phyloP scores from a whole-genome alignment of 1,284 basidiomycete genomes.

The Agaricales sp. region DNA sequence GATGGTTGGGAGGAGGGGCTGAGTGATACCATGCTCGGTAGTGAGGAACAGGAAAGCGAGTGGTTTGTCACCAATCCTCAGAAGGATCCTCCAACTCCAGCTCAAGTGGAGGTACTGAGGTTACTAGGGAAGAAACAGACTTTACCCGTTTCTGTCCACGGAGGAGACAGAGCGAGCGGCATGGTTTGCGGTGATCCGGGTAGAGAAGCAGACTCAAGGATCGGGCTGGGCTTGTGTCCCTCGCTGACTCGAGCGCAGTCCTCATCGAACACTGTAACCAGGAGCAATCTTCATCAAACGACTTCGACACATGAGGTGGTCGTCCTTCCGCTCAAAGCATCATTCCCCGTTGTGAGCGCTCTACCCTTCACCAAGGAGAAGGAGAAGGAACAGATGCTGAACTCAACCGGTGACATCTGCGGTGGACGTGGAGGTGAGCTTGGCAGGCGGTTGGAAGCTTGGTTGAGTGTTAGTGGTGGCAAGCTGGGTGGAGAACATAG shows the following conservation, averaged over 20 bases:
- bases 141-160: conserved; percentile 12
- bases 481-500: too few species aligned
- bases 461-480: too few species aligned
- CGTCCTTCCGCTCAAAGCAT: neutral
- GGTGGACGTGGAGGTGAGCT: conserved; percentile 69
- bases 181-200: neutral
- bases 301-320: neutral
- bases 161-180: conserved; percentile 8
- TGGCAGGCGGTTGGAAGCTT: conserved; percentile 60
- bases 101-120: neutral
- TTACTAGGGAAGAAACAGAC: conserved; percentile 11
- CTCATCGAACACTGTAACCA: neutral
- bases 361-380: conserved; percentile 44
- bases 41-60: conserved; percentile 55
- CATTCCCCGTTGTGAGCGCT: conserved; percentile 13
- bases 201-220: neutral
- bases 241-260: neutral
- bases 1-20: conserved; percentile 82
- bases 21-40: conserved; percentile 60
- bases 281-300: neutral
- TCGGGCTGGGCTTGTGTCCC: too few species aligned
- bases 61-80: conserved; percentile 39
- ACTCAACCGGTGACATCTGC: conserved; percentile 61
- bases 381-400: conserved; percentile 52
- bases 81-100: neutral